phyloP scores from a whole-genome alignment of 225 moss, liverwort and hornwort species.

The Lunularia cruciata region DNA sequence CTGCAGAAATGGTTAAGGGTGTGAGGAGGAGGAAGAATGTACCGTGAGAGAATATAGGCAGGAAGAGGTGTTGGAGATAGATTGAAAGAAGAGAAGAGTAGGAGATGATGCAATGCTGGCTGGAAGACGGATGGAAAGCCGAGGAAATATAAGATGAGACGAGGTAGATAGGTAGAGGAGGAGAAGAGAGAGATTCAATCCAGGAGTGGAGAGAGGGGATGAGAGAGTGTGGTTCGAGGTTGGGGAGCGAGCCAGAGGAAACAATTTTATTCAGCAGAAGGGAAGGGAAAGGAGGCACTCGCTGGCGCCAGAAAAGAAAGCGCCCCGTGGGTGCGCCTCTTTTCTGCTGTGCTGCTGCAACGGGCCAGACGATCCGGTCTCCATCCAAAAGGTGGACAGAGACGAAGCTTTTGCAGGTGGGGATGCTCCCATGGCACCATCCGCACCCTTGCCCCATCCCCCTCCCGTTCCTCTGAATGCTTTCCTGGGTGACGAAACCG shows the following conservation, averaged over 20 bases:
- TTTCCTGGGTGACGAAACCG: slow-evolving; percentile 54
- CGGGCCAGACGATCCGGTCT: slow-evolving; percentile 40
- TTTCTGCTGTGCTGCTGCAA: slow-evolving; percentile 56
- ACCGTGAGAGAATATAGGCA: too few species aligned
- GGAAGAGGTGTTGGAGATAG: background rate
- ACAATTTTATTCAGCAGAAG: slow-evolving; percentile 25
- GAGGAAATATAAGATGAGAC: background rate
- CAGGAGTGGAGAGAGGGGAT: slow-evolving; percentile 40
- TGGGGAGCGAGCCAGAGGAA: slow-evolving; percentile 37
- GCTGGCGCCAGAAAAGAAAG: slow-evolving; percentile 93
- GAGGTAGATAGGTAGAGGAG: background rate
- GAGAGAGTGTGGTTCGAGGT: slow-evolving; percentile 47
- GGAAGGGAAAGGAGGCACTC: slow-evolving; percentile 52
- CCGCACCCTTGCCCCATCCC: slow-evolving; percentile 68
- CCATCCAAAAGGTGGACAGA: slow-evolving; percentile 44
- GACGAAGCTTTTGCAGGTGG: slow-evolving; percentile 41
- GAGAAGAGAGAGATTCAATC: background rate
- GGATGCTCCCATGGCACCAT: slow-evolving; percentile 84
- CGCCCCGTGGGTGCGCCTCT: slow-evolving; percentile 79
- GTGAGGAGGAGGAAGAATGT: too few species aligned
- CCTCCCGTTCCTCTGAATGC: slow-evolving; percentile 62
- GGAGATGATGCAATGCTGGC: background rate
- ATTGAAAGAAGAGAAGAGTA: background rate
- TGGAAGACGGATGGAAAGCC: background rate
- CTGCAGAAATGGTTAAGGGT: too few species aligned